A percentile compares a stretch with the other conserved stretches of the same genome.
These are phyloP conservation scores for Backusella macrospora DNA, from an alignment of 192 early-diverging fungal species.

Conservation along the genomic window DNA sequence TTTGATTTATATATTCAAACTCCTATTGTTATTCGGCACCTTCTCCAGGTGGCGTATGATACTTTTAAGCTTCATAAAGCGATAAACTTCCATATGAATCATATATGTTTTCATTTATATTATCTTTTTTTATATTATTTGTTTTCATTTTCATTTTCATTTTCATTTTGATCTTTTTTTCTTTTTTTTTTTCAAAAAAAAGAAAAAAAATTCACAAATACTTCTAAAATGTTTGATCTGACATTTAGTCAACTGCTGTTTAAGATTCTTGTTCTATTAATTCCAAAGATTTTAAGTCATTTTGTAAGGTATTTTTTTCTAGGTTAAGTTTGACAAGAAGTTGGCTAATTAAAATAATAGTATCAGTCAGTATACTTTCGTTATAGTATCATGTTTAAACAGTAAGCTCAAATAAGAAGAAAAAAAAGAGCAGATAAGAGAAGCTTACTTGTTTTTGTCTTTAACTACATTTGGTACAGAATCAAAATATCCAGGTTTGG, in stretches of 20 bases:
- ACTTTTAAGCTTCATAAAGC: neutral
- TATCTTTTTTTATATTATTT: neutral
- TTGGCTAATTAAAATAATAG: constrained; percentile 1
- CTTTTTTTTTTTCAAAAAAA: neutral
- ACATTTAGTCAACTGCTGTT: neutral
- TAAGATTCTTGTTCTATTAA: constrained; percentile 1
- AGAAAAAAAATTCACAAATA: neutral
- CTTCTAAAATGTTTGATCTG: neutral
- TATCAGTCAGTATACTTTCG: neutral
- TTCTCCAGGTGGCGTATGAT: constrained; percentile 3
- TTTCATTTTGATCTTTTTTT: neutral
- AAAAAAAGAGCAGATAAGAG: constrained; percentile 1
- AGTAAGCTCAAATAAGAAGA: neutral
- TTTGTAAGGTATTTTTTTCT: constrained; percentile 22
- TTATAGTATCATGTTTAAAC: neutral
- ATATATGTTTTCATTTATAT: constrained; percentile 1
- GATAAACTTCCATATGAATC: neutral
- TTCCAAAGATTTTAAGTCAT: constrained; percentile 16
- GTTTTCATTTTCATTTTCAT: no score
- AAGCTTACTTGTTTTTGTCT: constrained; percentile 43
- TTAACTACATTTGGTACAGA: constrained; percentile 35
- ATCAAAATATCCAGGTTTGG: constrained; percentile 33
- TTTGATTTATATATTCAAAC: constrained; percentile 17
- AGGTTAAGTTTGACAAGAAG: constrained; percentile 13
- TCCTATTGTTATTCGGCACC: constrained; percentile 14